Conservation (phyloP, 2,329 filamentous ascomycete species). For the Pyrenophora graminea region DNA sequence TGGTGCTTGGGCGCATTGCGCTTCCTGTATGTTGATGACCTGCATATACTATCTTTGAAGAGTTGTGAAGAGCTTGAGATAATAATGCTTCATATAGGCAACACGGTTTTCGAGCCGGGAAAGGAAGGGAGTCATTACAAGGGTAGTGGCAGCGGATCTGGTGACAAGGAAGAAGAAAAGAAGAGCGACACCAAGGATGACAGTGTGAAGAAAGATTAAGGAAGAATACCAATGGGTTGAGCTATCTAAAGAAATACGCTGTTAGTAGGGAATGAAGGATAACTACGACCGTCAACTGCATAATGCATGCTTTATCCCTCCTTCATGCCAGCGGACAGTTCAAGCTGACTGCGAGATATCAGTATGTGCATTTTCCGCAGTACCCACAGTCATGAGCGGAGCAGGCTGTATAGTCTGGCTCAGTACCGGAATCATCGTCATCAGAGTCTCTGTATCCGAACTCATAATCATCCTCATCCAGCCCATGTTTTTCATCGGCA, state of each 20-base stretch:
- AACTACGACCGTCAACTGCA: no score
- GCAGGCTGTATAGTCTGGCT: conserved; percentile 46
- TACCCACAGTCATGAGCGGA: conserved; percentile 43
- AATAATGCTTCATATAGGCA: conserved; percentile 16
- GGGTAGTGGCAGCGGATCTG: conserved; percentile 31
- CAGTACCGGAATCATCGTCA: conserved; percentile 11
- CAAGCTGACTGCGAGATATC: not conserved
- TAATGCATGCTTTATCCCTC: not conserved
- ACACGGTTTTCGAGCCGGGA: conserved; percentile 35
- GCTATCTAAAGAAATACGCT: no score
- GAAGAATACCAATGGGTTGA: not conserved
- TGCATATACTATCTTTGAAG: not conserved
- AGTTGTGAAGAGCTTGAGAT: not conserved
- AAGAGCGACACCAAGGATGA: conserved; percentile 20
- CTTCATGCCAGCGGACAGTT: not conserved
- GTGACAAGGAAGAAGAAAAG: conserved; percentile 32
- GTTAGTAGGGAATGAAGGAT: no score
- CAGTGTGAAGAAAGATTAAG: conserved; percentile 6
- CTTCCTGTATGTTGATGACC: conserved; percentile 26
- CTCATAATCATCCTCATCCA: not conserved
- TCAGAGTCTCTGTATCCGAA: not conserved
- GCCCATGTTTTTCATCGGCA: not conserved
- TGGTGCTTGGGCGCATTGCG: conserved; percentile 35
- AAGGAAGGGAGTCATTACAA: conserved; percentile 34
- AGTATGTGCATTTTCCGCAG: conserved; percentile 45